These are phyloP conservation scores for Euphrasia arctica DNA, from an alignment of 305 asterid genomes.

Conservation along the genomic window DNA sequence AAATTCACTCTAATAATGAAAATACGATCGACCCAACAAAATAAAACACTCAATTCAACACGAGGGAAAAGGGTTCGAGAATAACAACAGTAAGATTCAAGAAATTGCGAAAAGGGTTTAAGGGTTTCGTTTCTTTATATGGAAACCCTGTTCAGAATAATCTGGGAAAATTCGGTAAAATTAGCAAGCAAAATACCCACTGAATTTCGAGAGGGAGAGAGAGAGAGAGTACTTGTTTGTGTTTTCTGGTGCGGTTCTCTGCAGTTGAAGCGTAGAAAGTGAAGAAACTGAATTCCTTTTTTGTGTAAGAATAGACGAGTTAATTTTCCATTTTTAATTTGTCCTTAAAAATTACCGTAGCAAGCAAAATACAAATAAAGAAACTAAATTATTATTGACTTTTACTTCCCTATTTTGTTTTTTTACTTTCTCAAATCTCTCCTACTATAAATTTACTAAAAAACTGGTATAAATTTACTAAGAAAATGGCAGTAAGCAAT, in stretches of 20 bases:
- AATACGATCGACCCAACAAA: neutral
- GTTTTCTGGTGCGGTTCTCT: neutral
- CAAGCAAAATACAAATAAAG: no score
- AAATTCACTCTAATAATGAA: neutral
- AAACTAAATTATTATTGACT: no score
- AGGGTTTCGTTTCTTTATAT: neutral
- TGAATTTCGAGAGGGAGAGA: neutral
- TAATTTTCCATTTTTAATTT: no score
- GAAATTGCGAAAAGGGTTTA: neutral
- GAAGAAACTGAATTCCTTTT: neutral
- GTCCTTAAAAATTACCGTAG: no score
- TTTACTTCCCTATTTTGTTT: no score
- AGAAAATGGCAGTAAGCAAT: no score
- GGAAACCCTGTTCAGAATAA: neutral
- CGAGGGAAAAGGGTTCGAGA: neutral
- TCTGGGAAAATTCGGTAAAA: neutral
- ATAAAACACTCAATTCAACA: neutral
- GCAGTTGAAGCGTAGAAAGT: neutral
- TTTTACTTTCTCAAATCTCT: no score
- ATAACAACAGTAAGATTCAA: neutral
- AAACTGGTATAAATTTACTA: no score
- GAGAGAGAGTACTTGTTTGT: neutral
- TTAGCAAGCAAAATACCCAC: neutral
- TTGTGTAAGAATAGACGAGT: neutral
- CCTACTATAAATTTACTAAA: no score